Percentiles rank a stretch among this genome's conserved stretches.
These are phyloP conservation scores for Rhododendron williamsianum DNA, from an alignment of 148 eudicot genomes.

Conservation along the genomic window DNA sequence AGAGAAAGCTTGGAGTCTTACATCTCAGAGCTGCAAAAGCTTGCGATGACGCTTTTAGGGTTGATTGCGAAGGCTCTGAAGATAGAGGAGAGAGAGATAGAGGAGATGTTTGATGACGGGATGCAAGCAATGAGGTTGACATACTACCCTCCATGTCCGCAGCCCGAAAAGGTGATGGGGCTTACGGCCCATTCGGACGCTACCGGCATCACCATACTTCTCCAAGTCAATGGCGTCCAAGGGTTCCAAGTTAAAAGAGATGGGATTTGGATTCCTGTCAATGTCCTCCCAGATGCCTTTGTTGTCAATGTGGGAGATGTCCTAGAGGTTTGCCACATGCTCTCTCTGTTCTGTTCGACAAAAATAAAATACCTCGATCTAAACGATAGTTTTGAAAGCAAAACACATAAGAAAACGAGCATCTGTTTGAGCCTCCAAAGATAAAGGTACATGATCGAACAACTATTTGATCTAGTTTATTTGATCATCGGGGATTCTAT, in stretches of 20 bases:
- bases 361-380: no score
- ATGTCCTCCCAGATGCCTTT: conserved; percentile 12
- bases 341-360: no score
- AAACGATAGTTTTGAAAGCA: no score
- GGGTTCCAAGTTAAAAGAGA: conserved; percentile 19
- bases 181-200: conserved; percentile 16
- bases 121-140: conserved; percentile 20
- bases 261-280: conserved; percentile 20
- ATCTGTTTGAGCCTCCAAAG: not conserved
- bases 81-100: conserved; percentile 10
- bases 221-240: conserved; percentile 14
- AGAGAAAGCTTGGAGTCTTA: conserved; percentile 17
- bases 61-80: conserved; percentile 14
- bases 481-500: no score
- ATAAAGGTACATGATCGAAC: not conserved
- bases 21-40: conserved; percentile 13
- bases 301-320: conserved; percentile 18
- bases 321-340: conserved; percentile 6
- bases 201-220: conserved; percentile 14
- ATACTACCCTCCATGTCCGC: conserved; percentile 18
- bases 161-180: conserved; percentile 10
- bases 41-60: conserved; percentile 11
- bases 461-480: no score
- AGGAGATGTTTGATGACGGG: conserved; percentile 16
- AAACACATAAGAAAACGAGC: not conserved